Conservation (phyloP, 139 green algal species). For the Micromonas commoda region DNA sequence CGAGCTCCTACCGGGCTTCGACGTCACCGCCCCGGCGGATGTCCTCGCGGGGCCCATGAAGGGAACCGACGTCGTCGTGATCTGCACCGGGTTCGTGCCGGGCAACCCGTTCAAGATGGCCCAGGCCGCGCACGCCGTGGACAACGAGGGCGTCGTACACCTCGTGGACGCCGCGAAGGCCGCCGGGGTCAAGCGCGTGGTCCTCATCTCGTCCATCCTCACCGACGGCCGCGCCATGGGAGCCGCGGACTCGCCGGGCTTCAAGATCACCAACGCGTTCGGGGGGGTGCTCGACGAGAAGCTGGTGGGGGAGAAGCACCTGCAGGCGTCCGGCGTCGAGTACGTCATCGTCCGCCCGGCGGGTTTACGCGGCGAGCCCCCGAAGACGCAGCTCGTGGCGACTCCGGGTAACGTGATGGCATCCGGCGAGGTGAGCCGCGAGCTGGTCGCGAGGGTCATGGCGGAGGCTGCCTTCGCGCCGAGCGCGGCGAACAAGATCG, state of each 20-base stretch:
- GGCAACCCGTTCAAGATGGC: slow-evolving; percentile 39
- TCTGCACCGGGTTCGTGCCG: slow-evolving; percentile 34
- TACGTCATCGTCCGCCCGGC: slow-evolving; percentile 46
- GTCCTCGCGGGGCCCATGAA: neutral
- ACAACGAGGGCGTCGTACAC: slow-evolving; percentile 37
- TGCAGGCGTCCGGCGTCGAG: slow-evolving; percentile 30
- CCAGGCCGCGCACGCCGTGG: slow-evolving; percentile 30
- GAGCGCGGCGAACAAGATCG: neutral
- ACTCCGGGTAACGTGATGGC: slow-evolving; percentile 23
- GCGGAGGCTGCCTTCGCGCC: neutral
- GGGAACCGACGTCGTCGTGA: slow-evolving; percentile 23
- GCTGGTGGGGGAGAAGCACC: slow-evolving; percentile 38
- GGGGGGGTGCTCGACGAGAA: slow-evolving; percentile 39
- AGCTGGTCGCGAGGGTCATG: slow-evolving; percentile 18
- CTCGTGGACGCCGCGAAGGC: slow-evolving; percentile 37
- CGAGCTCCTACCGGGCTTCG: neutral
- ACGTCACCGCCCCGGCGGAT: slow-evolving; percentile 6
- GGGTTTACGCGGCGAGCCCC: slow-evolving; percentile 32
- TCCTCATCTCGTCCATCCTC: slow-evolving; percentile 45
- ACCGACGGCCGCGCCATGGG: slow-evolving; percentile 40
- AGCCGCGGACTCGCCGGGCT: slow-evolving; percentile 14
- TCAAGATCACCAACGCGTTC: slow-evolving; percentile 46
- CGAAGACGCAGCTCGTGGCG: slow-evolving; percentile 26
- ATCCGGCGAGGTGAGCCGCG: slow-evolving; percentile 19
- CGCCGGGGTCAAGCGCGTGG: slow-evolving; percentile 32